phyloP scores from a whole-genome alignment of 148 eudicot genomes.

The Amaranthus hypochondriacus region DNA sequence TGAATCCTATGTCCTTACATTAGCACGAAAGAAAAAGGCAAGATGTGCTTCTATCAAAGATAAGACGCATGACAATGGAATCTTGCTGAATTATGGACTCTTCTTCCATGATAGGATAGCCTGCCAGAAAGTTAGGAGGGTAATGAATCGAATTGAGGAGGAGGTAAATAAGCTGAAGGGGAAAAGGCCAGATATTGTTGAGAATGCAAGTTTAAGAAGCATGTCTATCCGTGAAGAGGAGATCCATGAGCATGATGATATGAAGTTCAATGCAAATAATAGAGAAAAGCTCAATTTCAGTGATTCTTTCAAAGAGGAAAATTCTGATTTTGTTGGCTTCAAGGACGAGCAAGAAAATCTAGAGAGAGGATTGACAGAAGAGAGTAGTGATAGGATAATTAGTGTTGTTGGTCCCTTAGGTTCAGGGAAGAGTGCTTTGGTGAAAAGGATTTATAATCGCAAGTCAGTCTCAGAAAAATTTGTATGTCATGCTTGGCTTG shows the following conservation, averaged over 20 bases:
- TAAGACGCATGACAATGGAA: too few relatives aligned
- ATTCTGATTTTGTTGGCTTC: slow-evolving; percentile 12
- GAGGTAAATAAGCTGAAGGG: neutral
- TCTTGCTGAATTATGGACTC: slow-evolving; percentile 13
- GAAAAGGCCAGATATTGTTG: neutral
- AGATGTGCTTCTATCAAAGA: slow-evolving; percentile 8
- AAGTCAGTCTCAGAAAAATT: slow-evolving; percentile 17
- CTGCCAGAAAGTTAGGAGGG: slow-evolving; percentile 8
- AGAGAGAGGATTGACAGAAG: neutral
- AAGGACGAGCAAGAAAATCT: neutral
- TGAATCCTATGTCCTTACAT: slow-evolving; percentile 26
- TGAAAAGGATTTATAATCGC: slow-evolving; percentile 15
- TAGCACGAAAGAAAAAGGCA: slow-evolving; percentile 14
- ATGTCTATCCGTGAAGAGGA: neutral
- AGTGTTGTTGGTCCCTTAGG: slow-evolving; percentile 17
- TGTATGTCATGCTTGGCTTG: slow-evolving; percentile 19
- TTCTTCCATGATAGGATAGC: slow-evolving; percentile 17
- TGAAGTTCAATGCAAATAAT: neutral
- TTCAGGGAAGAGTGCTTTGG: slow-evolving; percentile 27
- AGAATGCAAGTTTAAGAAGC: slow-evolving; percentile 7
- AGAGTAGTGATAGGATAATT: neutral
- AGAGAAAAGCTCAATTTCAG: neutral
- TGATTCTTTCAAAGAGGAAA: neutral
- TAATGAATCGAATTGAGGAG: slow-evolving; percentile 5
- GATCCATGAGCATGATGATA: neutral